These are phyloP conservation scores for Trametes cubensis DNA, from an alignment of 768 basidiomycete species.

Conservation along the genomic window DNA sequence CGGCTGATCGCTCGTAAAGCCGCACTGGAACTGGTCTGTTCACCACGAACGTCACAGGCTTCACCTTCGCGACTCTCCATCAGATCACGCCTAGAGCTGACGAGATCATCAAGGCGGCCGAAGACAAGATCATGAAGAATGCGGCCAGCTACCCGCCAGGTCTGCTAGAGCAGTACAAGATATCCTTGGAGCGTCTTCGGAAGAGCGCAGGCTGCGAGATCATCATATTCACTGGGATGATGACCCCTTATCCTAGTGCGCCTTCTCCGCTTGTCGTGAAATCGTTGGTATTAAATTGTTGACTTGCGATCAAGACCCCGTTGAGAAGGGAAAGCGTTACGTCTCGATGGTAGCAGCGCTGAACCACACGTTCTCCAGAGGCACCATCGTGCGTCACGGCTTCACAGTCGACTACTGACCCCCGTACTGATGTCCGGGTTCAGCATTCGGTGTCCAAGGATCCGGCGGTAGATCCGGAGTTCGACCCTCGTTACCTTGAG, in stretches of 20 bases:
- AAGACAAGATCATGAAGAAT: constrained; percentile 30
- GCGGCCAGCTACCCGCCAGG: constrained; percentile 35
- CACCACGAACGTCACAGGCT: constrained; percentile 31
- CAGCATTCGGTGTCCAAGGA: constrained; percentile 37
- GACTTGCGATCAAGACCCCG: constrained; percentile 30
- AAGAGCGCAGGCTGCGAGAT: constrained; percentile 36
- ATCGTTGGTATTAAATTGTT: too few species aligned
- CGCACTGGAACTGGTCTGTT: constrained; percentile 29
- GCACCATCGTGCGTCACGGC: constrained; percentile 45
- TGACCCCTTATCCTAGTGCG: constrained; percentile 31
- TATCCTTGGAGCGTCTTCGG: constrained; percentile 40
- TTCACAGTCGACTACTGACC: background rate
- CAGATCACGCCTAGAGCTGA: constrained; percentile 28
- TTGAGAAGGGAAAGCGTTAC: constrained; percentile 46
- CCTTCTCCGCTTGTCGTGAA: background rate
- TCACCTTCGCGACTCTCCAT: constrained; percentile 29
- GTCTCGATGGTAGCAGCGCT: constrained; percentile 39
- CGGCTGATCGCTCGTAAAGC: constrained; percentile 30
- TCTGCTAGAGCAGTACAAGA: constrained; percentile 43
- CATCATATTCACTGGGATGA: constrained; percentile 34
- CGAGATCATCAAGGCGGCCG: constrained; percentile 30
- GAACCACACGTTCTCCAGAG: constrained; percentile 51
- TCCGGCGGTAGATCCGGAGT: constrained; percentile 31
- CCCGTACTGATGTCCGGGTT: background rate
- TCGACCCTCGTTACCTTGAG: constrained; percentile 39